A percentile compares a stretch with the other conserved stretches of the same genome.
Conservation (phyloP, 2,329 filamentous ascomycete genomes). For the Oidium heveae region DNA sequence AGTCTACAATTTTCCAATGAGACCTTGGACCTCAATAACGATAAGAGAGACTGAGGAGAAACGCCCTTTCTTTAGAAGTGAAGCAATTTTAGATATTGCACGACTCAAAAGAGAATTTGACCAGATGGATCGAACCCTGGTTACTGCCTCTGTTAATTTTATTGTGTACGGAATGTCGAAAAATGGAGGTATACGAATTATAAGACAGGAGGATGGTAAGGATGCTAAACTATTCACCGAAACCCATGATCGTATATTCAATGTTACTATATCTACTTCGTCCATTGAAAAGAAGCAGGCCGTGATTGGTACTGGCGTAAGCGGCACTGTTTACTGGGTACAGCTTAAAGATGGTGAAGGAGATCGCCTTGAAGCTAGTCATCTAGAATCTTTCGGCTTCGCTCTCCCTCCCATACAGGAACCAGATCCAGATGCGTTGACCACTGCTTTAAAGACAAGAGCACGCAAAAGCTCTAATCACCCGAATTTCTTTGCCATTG, state of each 20-base stretch:
- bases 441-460: conserved; percentile 83
- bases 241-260: conserved; percentile 84
- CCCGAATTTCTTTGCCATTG: conserved; percentile 83
- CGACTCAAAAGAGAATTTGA: conserved; percentile 94
- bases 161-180: conserved; percentile 90
- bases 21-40: conserved; percentile 77
- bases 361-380: conserved; percentile 53
- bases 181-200: conserved; percentile 75
- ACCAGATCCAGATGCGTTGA: conserved; percentile 73
- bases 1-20: conserved; percentile 92
- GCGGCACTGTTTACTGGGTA: conserved; percentile 92
- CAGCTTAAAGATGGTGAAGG: conserved; percentile 52
- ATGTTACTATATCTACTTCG: conserved; percentile 57
- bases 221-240: conserved; percentile 83
- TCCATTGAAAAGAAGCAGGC: conserved; percentile 42
- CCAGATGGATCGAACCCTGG: conserved; percentile 82
- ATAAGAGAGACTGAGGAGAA: conserved; percentile 33
- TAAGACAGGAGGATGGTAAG: conserved; percentile 77
- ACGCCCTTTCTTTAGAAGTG: conserved; percentile 43
- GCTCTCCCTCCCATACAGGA: conserved; percentile 67
- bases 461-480: conserved; percentile 74
- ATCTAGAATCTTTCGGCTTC: conserved; percentile 66
- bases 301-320: conserved; percentile 78
- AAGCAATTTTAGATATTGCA: conserved; percentile 75
- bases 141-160: conserved; percentile 68